Evolutionary conservation across 179 eudicot genomes (phyloP), one percentile per base, ranked within the genome.

Genomic region (Vitellaria paradoxa): DNA sequence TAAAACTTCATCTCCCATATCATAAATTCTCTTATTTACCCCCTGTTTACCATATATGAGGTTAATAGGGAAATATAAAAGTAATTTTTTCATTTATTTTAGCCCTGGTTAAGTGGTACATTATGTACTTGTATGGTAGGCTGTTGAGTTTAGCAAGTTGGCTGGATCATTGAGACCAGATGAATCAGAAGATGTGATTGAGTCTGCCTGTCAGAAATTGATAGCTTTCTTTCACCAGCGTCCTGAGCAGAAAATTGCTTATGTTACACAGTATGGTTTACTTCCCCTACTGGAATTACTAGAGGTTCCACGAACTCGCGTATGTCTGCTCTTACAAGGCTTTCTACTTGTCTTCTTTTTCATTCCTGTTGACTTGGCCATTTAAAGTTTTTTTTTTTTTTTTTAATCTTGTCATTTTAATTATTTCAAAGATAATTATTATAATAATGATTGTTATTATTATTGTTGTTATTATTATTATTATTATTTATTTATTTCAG

Each of bases 271-370:
- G 83, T 91, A 96, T 82, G 98, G 99, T 70, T 87, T 96, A 75
- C 94, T 96, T 81, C 97, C 99, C 72, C 85, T 96, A 70, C 80
- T 94, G 98, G 99, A 96, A 72, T 82, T 96, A 86, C 99, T 94
- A 70, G 98, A 92, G 84, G 86, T 89, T 85, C 97, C 98, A 40
- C 88, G 87, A 79, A 85, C 97, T 80, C 92, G 91, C 65, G 98
- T 96, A 89, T 87, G 99, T 81, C 81, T 23, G 59, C 70, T 50
- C 26, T 55, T 75, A 49, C 20, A 60, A 74, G 79, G 60, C 75
- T 75, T 68, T 68, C 18, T 47, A 20, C 56, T 49, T 80, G 45
- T 76, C 66, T 75, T 71, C 47, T 63, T 55, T 70, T 5, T 3
- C 15, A 9, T 14, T 67, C 20, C 9, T 64, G 24, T 30, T 72